These are phyloP conservation scores for Ustilago shanxiensis DNA, from an alignment of 1,284 basidiomycete genomes.

Conservation along the genomic window DNA sequence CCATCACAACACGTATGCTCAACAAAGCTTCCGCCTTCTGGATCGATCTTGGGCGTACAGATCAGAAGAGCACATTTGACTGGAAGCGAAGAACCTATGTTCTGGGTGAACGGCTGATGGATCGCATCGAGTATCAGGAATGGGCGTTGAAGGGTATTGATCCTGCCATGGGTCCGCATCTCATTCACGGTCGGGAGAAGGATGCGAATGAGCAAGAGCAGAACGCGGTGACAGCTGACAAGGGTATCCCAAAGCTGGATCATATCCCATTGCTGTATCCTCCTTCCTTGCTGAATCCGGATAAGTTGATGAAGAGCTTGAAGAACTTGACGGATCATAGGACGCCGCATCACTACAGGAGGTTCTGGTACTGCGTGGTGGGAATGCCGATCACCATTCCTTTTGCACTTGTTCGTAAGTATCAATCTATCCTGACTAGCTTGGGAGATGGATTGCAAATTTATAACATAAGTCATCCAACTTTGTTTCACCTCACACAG, in stretches of 20 bases:
- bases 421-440: not conserved
- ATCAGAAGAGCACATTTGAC: slow-evolving; percentile 55
- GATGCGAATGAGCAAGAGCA: slow-evolving; percentile 5
- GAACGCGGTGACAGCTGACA: not conserved
- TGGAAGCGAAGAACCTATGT: slow-evolving; percentile 65
- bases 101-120: slow-evolving; percentile 67
- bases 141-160: slow-evolving; percentile 69
- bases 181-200: slow-evolving; percentile 21
- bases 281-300: slow-evolving; percentile 38
- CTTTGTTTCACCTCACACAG: slow-evolving; percentile 13
- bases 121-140: slow-evolving; percentile 68
- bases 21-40: slow-evolving; percentile 63
- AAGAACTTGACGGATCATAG: slow-evolving; percentile 49
- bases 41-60: slow-evolving; percentile 61
- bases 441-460: not conserved
- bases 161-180: slow-evolving; percentile 55
- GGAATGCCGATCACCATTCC: slow-evolving; percentile 67
- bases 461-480: not conserved
- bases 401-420: slow-evolving; percentile 63
- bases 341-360: slow-evolving; percentile 59
- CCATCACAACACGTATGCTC: slow-evolving; percentile 51
- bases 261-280: slow-evolving; percentile 64
- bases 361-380: slow-evolving; percentile 57
- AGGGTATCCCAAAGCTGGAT: slow-evolving; percentile 31
- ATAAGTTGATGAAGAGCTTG: slow-evolving; percentile 51